Percentiles rank a stretch among this genome's conserved stretches.
Conservation (phyloP, 305 asterid species). For the Ruellia speciosa region DNA sequence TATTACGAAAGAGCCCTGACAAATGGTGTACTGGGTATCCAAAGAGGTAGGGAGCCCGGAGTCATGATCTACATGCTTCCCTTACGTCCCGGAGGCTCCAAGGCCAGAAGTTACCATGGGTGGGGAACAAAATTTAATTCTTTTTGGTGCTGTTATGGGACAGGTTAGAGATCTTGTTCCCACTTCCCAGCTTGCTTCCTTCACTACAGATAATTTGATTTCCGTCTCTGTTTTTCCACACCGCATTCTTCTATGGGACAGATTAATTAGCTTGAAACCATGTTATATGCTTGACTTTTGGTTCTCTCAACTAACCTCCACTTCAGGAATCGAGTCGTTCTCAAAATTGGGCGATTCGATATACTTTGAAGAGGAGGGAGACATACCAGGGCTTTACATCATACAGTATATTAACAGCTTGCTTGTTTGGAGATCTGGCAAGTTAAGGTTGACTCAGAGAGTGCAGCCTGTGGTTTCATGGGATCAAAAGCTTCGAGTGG, state of each 20-base stretch:
- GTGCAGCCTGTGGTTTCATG: conserved; percentile 59
- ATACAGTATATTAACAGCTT: conserved; percentile 78
- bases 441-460: conserved; percentile 38
- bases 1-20: conserved; percentile 80
- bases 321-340: conserved; percentile 83
- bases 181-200: too few species aligned
- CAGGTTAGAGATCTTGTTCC: conserved; percentile 43
- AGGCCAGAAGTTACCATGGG: conserved; percentile 61
- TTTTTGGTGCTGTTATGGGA: conserved; percentile 98
- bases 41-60: conserved; percentile 85
- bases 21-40: conserved; percentile 84
- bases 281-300: neutral
- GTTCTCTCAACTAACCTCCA: neutral
- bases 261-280: neutral
- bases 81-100: conserved; percentile 66
- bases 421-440: conserved; percentile 62
- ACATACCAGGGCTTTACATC: conserved; percentile 46
- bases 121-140: conserved; percentile 82
- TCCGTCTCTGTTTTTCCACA: neutral
- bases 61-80: conserved; percentile 96
- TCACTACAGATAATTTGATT: neutral
- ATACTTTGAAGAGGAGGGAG: conserved; percentile 74
- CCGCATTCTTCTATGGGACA: too few species aligned
- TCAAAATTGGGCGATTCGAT: conserved; percentile 92
- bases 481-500: conserved; percentile 47